These are phyloP conservation scores for Emydomyces testavorans DNA, from an alignment of 2,329 filamentous ascomycete species.

Conservation along the genomic window DNA sequence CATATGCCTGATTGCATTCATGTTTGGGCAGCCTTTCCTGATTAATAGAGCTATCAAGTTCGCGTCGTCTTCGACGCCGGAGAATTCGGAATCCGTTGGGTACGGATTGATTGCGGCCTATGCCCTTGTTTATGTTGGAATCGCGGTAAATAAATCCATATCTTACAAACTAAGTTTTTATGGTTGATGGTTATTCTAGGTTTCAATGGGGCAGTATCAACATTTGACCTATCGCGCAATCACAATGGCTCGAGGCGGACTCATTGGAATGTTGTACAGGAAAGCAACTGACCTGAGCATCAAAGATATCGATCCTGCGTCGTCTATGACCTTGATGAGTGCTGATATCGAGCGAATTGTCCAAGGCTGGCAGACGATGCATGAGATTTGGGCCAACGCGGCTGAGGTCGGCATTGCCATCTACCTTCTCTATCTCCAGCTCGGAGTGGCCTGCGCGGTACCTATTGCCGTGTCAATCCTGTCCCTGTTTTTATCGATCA, in stretches of 20 bases:
- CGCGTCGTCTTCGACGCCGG: conserved; percentile 23
- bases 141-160: conserved; percentile 26
- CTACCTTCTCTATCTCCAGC: conserved; percentile 31
- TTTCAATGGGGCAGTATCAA: conserved; percentile 32
- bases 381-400: conserved; percentile 38
- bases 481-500: conserved; percentile 27
- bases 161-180: neutral
- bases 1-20: conserved; percentile 28
- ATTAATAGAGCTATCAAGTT: conserved; percentile 29
- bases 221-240: conserved; percentile 35
- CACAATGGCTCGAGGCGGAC: conserved; percentile 34
- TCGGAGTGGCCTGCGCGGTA: conserved; percentile 37
- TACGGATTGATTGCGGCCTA: conserved; percentile 38
- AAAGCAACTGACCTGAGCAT: conserved; percentile 28
- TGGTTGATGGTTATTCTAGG: conserved; percentile 18
- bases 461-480: conserved; percentile 35
- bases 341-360: conserved; percentile 38
- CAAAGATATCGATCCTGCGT: conserved; percentile 27
- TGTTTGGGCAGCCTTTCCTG: conserved; percentile 31
- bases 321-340: conserved; percentile 37
- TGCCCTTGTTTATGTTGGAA: conserved; percentile 33
- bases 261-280: conserved; percentile 43
- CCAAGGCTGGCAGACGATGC: conserved; percentile 32
- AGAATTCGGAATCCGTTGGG: conserved; percentile 26
- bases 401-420: conserved; percentile 38